Percentiles rank a stretch among this genome's conserved stretches.
These are phyloP conservation scores for Sporothrix brasiliensis DNA, from an alignment of 2,329 filamentous ascomycete genomes.

Conservation along the genomic window DNA sequence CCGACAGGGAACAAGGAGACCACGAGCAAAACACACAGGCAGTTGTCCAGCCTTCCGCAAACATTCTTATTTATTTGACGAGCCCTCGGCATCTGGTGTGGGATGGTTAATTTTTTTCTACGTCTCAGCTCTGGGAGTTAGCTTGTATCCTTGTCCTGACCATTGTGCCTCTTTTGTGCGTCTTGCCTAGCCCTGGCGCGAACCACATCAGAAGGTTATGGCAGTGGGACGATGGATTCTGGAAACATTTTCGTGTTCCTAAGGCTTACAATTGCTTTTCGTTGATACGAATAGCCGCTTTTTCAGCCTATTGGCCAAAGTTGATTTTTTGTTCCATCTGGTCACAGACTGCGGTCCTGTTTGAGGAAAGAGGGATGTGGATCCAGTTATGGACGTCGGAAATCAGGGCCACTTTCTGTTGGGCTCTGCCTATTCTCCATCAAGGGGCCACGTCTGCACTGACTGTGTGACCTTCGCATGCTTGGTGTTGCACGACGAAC, in stretches of 20 bases:
- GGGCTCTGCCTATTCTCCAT: not conserved
- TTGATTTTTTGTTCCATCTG: not conserved
- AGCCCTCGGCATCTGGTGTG: not conserved
- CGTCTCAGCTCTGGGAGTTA: not conserved
- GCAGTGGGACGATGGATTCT: constrained; percentile 26
- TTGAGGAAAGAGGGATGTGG: not conserved
- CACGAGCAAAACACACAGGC: not conserved
- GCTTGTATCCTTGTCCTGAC: constrained; percentile 23
- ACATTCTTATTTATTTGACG: not conserved
- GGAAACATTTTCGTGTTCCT: not conserved
- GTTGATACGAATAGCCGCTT: not conserved
- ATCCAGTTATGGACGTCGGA: not conserved
- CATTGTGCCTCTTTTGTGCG: no score
- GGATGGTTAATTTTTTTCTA: not conserved
- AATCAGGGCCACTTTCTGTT: not conserved
- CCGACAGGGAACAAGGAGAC: not conserved
- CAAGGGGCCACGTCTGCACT: not conserved
- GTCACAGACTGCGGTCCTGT: not conserved
- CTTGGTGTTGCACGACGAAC: not conserved
- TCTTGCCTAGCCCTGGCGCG: not conserved
- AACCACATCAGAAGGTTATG: not conserved
- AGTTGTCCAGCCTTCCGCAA: not conserved
- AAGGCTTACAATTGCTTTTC: constrained; percentile 4
- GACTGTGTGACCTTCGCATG: not conserved
- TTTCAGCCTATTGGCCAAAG: not conserved